Conservation (phyloP, 805 yeast species). For the Cyberlindnera americana region DNA sequence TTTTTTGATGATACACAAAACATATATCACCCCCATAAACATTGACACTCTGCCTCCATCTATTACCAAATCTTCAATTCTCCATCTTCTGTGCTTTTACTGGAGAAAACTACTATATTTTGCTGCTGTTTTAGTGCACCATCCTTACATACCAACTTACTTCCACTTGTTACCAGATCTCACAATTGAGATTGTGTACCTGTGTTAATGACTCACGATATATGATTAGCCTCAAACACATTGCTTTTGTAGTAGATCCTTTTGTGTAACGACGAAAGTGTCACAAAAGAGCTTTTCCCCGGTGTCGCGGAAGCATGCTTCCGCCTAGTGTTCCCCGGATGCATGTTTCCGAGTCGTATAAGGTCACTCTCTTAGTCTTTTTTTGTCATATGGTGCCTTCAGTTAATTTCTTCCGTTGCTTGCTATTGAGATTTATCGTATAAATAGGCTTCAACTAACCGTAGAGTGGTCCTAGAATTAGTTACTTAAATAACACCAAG, state of each 20-base stretch:
- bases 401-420: no score
- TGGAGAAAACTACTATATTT: constrained; percentile 4
- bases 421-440: no score
- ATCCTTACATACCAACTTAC: background rate
- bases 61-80: constrained; percentile 6
- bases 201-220: constrained; percentile 17
- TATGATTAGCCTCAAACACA: constrained; percentile 9
- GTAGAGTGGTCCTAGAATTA: no score
- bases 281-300: no score
- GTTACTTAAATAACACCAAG: no score
- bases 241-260: background rate
- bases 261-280: no score
- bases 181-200: constrained; percentile 2
- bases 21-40: background rate
- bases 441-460: no score
- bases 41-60: background rate
- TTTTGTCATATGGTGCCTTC: no score
- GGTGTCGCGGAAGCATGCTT: constrained; percentile 7
- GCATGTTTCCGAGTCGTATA: constrained; percentile 1
- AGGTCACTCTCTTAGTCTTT: no score
- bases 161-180: background rate
- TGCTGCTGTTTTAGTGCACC: background rate
- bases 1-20: constrained; percentile 1
- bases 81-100: constrained; percentile 8
- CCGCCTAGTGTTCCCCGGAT: background rate